Base-by-base conservation (phyloP, 177 flowering plant species). In the Vitis hybrid region DNA sequence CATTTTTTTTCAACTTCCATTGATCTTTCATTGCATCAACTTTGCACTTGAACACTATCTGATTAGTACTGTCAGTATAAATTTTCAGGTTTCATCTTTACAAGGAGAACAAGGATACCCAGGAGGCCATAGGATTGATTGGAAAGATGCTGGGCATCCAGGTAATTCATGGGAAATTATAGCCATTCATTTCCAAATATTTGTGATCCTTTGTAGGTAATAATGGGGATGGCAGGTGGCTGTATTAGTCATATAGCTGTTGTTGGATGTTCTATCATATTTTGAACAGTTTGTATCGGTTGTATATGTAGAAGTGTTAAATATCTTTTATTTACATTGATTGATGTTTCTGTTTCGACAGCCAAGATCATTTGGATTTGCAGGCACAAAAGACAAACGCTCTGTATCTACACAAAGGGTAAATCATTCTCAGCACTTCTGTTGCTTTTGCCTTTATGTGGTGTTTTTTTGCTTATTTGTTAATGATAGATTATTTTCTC, bases 41-140 rank as follows among this genome's bases (percentile, higher is more conserved):
- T 24, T 24, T 24, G 28, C 28, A 24, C 28, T 24, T 24, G 28
- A 33, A 19, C 31, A 62, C 20, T 50, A 51, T 20, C 24, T 60
- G 2, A 68, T 5, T 11, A 20, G 47, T 52, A 17, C n/a, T 67
- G n/a, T 10, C 47, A 15, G 56, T 20, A 11, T 54, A 9, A 54
- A 66, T 61, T 59, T 76, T 70, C 77, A 95, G 99, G 90, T 95
- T 95, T 82, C 87, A 94, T 89, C 92, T 95, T 56, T 95, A 82
- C 82, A 95, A 95, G 86, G 98, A 94, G 84, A 95, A 95, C 78
- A 95, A 95, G 86, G 98, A 94, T 60, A 93, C 99, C 49, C 99
- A 95, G 60, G 99, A 95, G 76, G 95, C 97, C 59, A 73, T 95
- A 66, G 85, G 92, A 65, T 31, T 95, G 71, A 88, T 95, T 59